Evolutionary conservation across 805 yeast species (phyloP).

Genomic region (Candida cerambycidarum): DNA sequence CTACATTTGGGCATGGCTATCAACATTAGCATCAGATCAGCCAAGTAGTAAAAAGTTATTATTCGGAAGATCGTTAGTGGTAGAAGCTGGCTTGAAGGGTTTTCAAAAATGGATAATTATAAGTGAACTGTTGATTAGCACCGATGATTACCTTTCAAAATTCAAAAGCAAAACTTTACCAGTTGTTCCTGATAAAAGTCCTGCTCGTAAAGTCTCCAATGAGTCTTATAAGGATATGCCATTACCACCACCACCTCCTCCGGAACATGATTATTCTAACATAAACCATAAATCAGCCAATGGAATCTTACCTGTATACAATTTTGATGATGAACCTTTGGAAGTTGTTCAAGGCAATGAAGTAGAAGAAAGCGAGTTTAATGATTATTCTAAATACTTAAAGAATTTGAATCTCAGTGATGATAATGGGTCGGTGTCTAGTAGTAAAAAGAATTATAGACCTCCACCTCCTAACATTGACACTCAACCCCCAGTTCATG

Average conservation of each 20-base stretch:
- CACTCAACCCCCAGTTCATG: not conserved
- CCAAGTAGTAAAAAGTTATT: constrained; percentile 59
- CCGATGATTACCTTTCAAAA: constrained; percentile 32
- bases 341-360: constrained; percentile 15
- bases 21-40: constrained; percentile 73
- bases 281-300: constrained; percentile 1
- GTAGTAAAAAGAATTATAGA: constrained; percentile 7
- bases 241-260: constrained; percentile 27
- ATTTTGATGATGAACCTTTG: constrained; percentile 22
- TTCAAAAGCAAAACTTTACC: constrained; percentile 26
- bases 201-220: constrained; percentile 11
- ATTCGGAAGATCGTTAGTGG: constrained; percentile 79
- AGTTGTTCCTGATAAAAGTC: constrained; percentile 10
- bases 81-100: constrained; percentile 79
- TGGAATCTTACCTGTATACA: constrained; percentile 20
- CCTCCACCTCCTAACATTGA: constrained; percentile 15
- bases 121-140: constrained; percentile 59
- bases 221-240: constrained; percentile 22
- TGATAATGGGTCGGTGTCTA: constrained; percentile 11
- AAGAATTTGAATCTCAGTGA: constrained; percentile 15
- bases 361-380: constrained; percentile 14
- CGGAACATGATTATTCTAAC: constrained; percentile 14
- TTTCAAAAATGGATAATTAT: constrained; percentile 76
- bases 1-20: constrained; percentile 90
- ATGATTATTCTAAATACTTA: constrained; percentile 26